Base-by-base conservation (phyloP, 345 rosid genomes). In the Viola odorata region DNA sequence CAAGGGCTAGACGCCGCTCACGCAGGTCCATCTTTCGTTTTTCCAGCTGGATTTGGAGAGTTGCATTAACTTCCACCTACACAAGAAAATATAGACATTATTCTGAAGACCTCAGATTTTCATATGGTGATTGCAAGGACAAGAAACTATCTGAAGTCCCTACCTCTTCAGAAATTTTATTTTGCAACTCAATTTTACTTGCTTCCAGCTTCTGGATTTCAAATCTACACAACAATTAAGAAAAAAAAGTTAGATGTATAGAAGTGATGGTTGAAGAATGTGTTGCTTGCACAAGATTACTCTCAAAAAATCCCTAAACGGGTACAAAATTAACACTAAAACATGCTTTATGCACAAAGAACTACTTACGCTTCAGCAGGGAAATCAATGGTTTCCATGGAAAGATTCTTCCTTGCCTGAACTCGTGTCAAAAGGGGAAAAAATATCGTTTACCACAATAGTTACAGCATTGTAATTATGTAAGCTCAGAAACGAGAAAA, bases 401-500 rank as follows among this genome's bases (percentile, higher is more conserved):
- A 78, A 44, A 82, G 89, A 72, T 86, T 83, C 81, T 81, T 94
- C 77, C 62, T 90, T 51, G 77, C 96, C 99, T 94, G 82, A 64
- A 73, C 38, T 55, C 62, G 59, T 40, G 49, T 50, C 64, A 62
- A 58, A 41, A 53, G 3, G 12, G n/a, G 13, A 12, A 12, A 12
- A 50, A 32, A 32, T 5, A 38, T 0, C 0, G 5, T 55, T 41
- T 42, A 59, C 16, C 36, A 45, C 40, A 8, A 32, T 37, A 16
- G 12, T 15, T 15, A 10, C 8, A 5, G 10, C 32, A 40, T 4
- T 48, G 12, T 32, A 44, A 60, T 15, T 12, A 57, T 12, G 44
- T 6, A 51, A 3, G 36, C 51, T 62, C 37, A 37, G 45, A 55
- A 49, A 41, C 48, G 37, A 65, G 65, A 54, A 45, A 48, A 41